These are phyloP conservation scores for Solanum chacoense DNA, from an alignment of 305 asterid species.

Conservation along the genomic window DNA sequence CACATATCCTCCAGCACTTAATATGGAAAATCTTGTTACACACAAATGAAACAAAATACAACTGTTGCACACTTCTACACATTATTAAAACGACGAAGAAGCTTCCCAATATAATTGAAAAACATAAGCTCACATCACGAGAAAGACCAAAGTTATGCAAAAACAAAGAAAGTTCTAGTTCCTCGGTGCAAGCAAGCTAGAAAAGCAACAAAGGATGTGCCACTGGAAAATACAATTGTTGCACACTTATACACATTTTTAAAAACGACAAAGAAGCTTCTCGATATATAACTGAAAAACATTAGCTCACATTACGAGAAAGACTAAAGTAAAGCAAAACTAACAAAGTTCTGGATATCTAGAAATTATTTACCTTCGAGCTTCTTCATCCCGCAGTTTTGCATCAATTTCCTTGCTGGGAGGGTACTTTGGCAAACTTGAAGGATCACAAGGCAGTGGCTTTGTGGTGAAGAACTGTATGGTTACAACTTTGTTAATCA, in stretches of 20 bases:
- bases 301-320: not conserved
- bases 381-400: constrained; percentile 62
- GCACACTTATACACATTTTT: not conserved
- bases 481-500: constrained; percentile 1
- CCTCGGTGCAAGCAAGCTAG: not conserved
- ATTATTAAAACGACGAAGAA: not conserved
- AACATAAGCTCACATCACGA: not conserved
- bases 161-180: not conserved
- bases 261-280: not conserved
- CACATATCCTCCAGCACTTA: not conserved
- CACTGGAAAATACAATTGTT: not conserved
- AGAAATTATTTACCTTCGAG: constrained; percentile 37
- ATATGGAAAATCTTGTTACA: not conserved
- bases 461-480: constrained; percentile 49
- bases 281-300: not conserved
- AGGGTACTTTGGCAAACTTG: constrained; percentile 60
- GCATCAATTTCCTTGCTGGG: constrained; percentile 80
- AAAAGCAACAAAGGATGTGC: not conserved
- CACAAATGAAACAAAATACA: not conserved
- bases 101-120: not conserved
- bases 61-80: not conserved
- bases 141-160: not conserved
- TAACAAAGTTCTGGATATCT: not conserved
- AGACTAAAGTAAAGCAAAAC: not conserved
- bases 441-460: constrained; percentile 66